phyloP scores from a whole-genome alignment of 495 filamentous ascomycete species.

The Penicillium soppii region DNA sequence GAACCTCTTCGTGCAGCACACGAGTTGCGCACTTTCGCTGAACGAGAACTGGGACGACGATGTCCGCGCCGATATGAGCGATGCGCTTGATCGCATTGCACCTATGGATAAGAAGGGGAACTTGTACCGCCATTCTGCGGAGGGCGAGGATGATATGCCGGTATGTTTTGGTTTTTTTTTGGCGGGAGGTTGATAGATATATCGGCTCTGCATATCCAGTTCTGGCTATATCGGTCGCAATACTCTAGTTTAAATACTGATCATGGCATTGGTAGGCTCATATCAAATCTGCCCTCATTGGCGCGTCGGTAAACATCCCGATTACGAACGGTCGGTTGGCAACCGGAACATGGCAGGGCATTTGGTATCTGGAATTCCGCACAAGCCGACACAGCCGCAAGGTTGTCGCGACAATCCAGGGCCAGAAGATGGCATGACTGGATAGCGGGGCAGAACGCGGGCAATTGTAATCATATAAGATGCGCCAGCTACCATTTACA shows the following conservation, averaged over 20 bases:
- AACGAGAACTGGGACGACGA: conserved; percentile 96
- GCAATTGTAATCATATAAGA: conserved; percentile 19
- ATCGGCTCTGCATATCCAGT: neutral
- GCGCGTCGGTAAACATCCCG: conserved; percentile 83
- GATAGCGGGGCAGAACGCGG: conserved; percentile 6
- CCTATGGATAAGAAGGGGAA: conserved; percentile 70
- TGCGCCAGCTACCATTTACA: neutral
- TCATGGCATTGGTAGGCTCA: no score
- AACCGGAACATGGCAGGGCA: conserved; percentile 73
- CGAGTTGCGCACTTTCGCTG: conserved; percentile 76
- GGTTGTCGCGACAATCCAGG: conserved; percentile 92
- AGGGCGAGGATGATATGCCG: conserved; percentile 91
- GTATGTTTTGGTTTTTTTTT: conserved; percentile 45
- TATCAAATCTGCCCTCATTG: conserved; percentile 86
- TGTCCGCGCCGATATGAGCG: conserved; percentile 84
- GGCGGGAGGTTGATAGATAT: neutral
- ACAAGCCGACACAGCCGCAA: conserved; percentile 69
- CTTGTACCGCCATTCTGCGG: conserved; percentile 84
- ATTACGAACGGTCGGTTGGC: conserved; percentile 81
- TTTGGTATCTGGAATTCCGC: conserved; percentile 95
- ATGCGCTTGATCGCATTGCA: conserved; percentile 86
- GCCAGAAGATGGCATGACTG: conserved; percentile 71
- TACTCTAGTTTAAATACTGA: no score
- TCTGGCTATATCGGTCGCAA: neutral
- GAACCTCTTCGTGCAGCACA: conserved; percentile 90